These are phyloP conservation scores for Boletus sensibilis DNA, from an alignment of 768 basidiomycete species.

Conservation along the genomic window DNA sequence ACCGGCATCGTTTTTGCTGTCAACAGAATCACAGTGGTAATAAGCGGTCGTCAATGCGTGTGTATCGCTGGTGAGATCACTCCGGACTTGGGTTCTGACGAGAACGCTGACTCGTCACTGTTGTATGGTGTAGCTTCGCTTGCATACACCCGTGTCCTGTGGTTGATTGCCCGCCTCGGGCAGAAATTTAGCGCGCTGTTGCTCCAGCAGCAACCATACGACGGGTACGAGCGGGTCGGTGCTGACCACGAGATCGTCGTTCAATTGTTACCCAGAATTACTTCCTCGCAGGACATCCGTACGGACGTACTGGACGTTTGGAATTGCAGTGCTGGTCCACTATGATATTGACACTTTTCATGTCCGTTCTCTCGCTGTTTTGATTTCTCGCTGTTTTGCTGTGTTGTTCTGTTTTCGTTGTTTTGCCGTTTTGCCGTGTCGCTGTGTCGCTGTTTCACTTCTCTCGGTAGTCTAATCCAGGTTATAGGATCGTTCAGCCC, in stretches of 20 bases:
- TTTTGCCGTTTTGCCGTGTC: not conserved
- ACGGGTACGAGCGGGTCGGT: constrained; percentile 5
- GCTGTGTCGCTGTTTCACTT: not conserved
- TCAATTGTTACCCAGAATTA: not conserved
- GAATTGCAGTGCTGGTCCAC: not conserved
- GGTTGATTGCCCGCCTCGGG: constrained; percentile 4
- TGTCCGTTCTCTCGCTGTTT: not conserved
- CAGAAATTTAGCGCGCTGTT: constrained; percentile 5
- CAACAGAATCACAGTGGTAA: not conserved
- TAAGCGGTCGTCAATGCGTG: not conserved
- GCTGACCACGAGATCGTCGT: constrained; percentile 5
- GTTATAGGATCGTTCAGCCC: not conserved
- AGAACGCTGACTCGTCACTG: not conserved
- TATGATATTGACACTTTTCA: not conserved
- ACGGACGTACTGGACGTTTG: constrained; percentile 3
- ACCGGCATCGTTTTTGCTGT: constrained; percentile 1
- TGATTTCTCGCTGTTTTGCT: not conserved
- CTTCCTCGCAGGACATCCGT: not conserved
- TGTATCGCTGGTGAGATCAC: constrained; percentile 2
- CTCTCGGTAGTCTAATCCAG: not conserved
- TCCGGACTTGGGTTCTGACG: not conserved
- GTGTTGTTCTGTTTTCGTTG: not conserved
- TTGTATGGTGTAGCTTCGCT: not conserved
- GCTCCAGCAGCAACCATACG: not conserved
- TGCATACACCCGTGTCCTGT: not conserved